Evolutionary conservation across 129 eudicot species (phyloP).

Genomic region (Ambrosia artemisiifolia): DNA sequence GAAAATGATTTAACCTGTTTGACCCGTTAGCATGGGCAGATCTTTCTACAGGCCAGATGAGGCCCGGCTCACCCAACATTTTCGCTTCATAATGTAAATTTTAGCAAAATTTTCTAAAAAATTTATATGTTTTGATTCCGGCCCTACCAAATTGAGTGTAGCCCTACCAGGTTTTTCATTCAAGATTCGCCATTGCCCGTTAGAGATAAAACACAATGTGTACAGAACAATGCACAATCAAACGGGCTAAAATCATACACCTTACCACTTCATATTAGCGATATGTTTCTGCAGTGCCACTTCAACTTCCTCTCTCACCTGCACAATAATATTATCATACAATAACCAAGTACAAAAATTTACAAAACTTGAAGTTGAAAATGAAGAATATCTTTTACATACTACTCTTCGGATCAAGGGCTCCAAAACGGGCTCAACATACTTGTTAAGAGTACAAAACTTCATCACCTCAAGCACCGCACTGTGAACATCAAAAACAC

Average conservation of each 20-base stretch:
- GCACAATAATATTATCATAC: constrained; percentile 24
- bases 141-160: too few species aligned
- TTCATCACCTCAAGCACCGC: constrained; percentile 72
- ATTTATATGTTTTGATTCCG: too few species aligned
- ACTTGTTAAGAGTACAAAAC: constrained; percentile 43
- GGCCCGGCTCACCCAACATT: too few species aligned
- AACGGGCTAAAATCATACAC: not conserved
- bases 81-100: too few species aligned
- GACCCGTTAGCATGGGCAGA: too few species aligned
- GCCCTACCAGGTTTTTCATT: too few species aligned
- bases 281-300: constrained; percentile 60
- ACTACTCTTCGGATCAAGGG: constrained; percentile 90
- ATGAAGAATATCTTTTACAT: constrained; percentile 23
- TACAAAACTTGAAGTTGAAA: not conserved
- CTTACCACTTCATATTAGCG: constrained; percentile 66
- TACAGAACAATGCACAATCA: not conserved
- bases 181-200: too few species aligned
- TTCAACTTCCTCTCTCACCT: constrained; percentile 95
- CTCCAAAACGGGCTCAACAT: constrained; percentile 74
- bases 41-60: too few species aligned
- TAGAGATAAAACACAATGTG: not conserved
- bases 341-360: not conserved
- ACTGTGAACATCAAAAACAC: constrained; percentile 34
- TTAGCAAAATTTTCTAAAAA: too few species aligned
- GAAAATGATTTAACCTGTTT: too few species aligned